Base-by-base conservation (phyloP, 2,329 filamentous ascomycete species). In the Penicillium sclerotigenum region DNA sequence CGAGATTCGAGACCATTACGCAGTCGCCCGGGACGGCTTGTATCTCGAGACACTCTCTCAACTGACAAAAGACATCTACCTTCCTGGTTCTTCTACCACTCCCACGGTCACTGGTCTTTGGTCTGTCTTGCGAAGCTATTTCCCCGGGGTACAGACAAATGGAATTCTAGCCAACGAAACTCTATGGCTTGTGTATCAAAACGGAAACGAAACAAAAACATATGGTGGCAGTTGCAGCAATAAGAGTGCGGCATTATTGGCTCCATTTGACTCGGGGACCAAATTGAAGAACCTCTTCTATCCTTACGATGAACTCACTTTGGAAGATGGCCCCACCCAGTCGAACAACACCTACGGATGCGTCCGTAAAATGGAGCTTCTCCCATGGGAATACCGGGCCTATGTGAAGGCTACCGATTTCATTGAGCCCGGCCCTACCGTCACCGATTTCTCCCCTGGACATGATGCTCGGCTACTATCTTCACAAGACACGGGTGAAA, bases 271-370 rank as follows among this genome's bases (percentile, higher is more conserved):
- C 9, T 66, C 71, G 2, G 80, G 77, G 11, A 81, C 79, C 1
- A 80, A 75, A 1, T 83, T 88, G 58, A 83, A 81, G 65, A 86
- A 86, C 61, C 67, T 88, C n/a, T 85, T 88, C 67, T 82, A 81
- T 62, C 83, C 84, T 0, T 83, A 82, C 60, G 82, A 85, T 31
- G 77, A 83, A 56, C 74, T 80, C 53, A 77, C 71, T 0, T 72
- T 87, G 24, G 73, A 75, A 38, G 66, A 68, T 2, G 81, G 81
- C 0, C 67, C 74, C 1, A 66, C 72, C 6, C 71, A 71, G 31
- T 74, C 83, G 42, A 76, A 76, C 10, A 75, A 74, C 1, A 79
- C 78, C 47, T 83, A 83, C 52, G 85, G 85, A 6, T 87, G 85
- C 62, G 63, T 85, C 7, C 69, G 74, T 22, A 76, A 70, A 28